A percentile compares a stretch with the other conserved stretches of the same genome.
Evolutionary conservation across 225 moss, liverwort and hornwort species (phyloP).

Genomic region (Anthoceros angustus): DNA sequence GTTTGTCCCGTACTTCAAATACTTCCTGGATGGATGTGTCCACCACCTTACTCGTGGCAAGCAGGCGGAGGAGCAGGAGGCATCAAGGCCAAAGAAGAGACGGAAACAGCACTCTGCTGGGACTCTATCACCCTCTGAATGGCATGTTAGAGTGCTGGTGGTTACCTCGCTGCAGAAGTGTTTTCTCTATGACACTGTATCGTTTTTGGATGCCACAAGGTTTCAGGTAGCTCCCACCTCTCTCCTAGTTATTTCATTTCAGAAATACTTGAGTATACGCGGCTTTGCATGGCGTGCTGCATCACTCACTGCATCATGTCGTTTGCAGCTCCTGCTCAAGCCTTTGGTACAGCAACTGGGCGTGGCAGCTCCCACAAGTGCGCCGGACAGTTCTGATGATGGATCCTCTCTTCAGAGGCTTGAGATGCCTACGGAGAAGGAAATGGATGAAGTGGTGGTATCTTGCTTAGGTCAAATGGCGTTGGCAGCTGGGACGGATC

Average conservation of each 20-base stretch:
- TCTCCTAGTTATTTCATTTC: constrained; percentile 5
- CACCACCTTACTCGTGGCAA: constrained; percentile 37
- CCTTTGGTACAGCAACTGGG: constrained; percentile 65
- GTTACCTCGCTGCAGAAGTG: constrained; percentile 77
- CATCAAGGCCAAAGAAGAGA: constrained; percentile 49
- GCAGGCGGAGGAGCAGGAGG: constrained; percentile 12
- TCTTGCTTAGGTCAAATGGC: constrained; percentile 93
- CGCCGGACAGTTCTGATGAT: constrained; percentile 12
- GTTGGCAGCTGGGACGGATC: constrained; percentile 78
- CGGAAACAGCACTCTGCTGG: constrained; percentile 23
- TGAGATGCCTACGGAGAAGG: constrained; percentile 28
- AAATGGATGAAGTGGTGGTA: constrained; percentile 69
- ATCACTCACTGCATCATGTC: not conserved
- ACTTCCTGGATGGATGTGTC: constrained; percentile 58
- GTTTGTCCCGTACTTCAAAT: constrained; percentile 89
- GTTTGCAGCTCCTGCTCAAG: constrained; percentile 54
- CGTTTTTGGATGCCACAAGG: constrained; percentile 68
- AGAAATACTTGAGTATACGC: not conserved
- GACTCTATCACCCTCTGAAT: constrained; percentile 29
- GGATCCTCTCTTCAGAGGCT: constrained; percentile 9
- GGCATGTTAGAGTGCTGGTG: constrained; percentile 77
- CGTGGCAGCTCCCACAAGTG: constrained; percentile 43
- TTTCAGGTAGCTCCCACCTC: constrained; percentile 47
- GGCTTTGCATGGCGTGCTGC: not conserved
- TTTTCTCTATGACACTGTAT: constrained; percentile 73